Evolutionary conservation across 2,329 filamentous ascomycete species (phyloP).

Genomic region (Drechslerella stenobrocha): DNA sequence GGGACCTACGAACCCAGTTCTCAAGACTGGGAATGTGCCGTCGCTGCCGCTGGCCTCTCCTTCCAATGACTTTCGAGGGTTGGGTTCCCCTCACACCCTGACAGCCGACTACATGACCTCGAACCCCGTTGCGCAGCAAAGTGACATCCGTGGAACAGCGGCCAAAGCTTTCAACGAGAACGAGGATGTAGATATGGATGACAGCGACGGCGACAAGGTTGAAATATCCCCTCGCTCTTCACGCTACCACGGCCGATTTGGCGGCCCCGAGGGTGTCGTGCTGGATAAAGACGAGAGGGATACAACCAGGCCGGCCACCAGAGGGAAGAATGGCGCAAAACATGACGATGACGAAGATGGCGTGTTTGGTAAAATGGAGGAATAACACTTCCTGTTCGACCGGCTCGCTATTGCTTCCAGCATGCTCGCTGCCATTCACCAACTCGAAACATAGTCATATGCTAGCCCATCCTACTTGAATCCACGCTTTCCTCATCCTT

Average conservation of each 20-base stretch:
- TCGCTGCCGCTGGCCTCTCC: constrained; percentile 79
- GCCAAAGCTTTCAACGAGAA: constrained; percentile 56
- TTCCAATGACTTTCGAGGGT: constrained; percentile 64
- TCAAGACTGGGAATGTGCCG: constrained; percentile 83
- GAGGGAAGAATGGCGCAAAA: constrained; percentile 70
- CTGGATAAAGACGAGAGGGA: constrained; percentile 50
- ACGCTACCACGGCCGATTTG: constrained; percentile 32
- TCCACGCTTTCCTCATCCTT: not conserved
- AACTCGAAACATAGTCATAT: not conserved
- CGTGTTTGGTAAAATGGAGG: constrained; percentile 95
- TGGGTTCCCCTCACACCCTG: constrained; percentile 59
- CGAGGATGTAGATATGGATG: constrained; percentile 67
- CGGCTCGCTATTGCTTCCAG: constrained; percentile 15
- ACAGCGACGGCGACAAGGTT: constrained; percentile 62
- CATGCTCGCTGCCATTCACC: not conserved
- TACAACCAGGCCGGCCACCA: constrained; percentile 62
- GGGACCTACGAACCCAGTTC: constrained; percentile 63
- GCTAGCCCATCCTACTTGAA: not conserved
- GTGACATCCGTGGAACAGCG: constrained; percentile 64
- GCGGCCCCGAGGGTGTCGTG: constrained; percentile 48
- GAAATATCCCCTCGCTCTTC: constrained; percentile 25
- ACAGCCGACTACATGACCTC: constrained; percentile 63
- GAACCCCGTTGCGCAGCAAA: constrained; percentile 65
- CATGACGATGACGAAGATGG: constrained; percentile 92
- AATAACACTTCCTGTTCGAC: constrained; percentile 59